phyloP scores from a whole-genome alignment of 1,139 yeast species.

The Hansenula lynferdii region DNA sequence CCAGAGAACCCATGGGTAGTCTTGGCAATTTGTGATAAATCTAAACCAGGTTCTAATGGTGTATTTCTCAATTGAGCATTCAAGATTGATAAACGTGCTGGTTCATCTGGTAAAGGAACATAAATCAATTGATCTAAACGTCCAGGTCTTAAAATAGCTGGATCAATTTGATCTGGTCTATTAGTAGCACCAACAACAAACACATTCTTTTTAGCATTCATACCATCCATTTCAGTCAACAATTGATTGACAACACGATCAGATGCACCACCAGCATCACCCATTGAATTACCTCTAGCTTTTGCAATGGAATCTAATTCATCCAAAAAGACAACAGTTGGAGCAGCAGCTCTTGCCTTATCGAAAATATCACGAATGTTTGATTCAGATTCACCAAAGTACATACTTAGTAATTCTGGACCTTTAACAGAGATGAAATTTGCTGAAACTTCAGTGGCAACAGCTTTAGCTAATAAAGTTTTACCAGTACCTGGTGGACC shows the following conservation, averaged over 20 bases:
- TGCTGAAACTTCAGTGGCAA: slow-evolving; percentile 96
- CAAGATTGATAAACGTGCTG: slow-evolving; percentile 88
- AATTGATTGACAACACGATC: slow-evolving; percentile 98
- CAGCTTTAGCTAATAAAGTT: slow-evolving; percentile 95
- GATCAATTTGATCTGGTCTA: slow-evolving; percentile 98
- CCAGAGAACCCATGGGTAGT: slow-evolving; percentile 97
- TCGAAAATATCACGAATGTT: slow-evolving; percentile 96
- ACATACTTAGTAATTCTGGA: slow-evolving; percentile 96
- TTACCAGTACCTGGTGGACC: slow-evolving; percentile 99
- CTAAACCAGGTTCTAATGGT: slow-evolving; percentile 96
- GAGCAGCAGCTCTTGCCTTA: slow-evolving; percentile 99
- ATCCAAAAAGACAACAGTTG: slow-evolving; percentile 95
- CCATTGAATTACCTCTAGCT: slow-evolving; percentile 89
- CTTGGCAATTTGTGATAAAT: slow-evolving; percentile 82
- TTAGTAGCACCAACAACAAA: slow-evolving; percentile 99
- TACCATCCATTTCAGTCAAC: slow-evolving; percentile 99
- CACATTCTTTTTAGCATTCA: slow-evolving; percentile 98
- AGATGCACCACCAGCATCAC: slow-evolving; percentile 98
- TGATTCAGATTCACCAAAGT: slow-evolving; percentile 99
- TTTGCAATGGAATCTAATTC: slow-evolving; percentile 97
- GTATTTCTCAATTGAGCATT: slow-evolving; percentile 97
- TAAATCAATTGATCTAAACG: slow-evolving; percentile 97
- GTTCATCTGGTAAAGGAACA: slow-evolving; percentile 97
- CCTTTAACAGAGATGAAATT: slow-evolving; percentile 96
- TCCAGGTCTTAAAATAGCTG: slow-evolving; percentile 98